Evolutionary conservation across 2,329 filamentous ascomycete genomes (phyloP), one percentile per base, ranked within the genome.

Genomic region (Trichophyton mentagrophytes): DNA sequence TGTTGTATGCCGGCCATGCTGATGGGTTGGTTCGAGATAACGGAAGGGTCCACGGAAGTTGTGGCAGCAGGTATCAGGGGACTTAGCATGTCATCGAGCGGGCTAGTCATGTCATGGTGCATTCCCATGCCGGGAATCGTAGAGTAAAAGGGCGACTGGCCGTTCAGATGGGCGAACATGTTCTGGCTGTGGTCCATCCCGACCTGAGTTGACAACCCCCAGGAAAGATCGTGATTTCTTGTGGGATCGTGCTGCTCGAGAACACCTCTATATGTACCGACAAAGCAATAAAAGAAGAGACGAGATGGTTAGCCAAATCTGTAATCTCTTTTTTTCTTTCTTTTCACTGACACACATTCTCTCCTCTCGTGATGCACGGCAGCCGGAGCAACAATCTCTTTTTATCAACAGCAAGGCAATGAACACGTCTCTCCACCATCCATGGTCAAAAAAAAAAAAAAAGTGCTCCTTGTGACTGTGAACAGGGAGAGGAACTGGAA

Each of bases 11-110:
- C 27, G 38, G 30, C 22, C 44, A 59, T 46, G 42, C n/a, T 49
- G 9, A 59, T 49, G 11, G 57, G 27, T 4, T 40, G 57, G 8
- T 59, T 59, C n/a, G 57, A 33, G 38, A 59, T 59, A 25, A 44
- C 44, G 8, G 57, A 46, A 4, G 57, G 57, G 13, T 56, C 51
- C 36, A 60, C 44, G 2, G 33, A 60, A 30, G 44, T 33, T 2
- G 49, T 33, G 5, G 49, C 49, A 33, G 49, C 13, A 36, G 49
- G 27, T 17, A 55, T 13, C n/a, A 55, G n/a, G 3, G 49, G 49
- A 25, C n/a, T 33, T 9, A 55, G 25, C 49, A 55, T 55, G 13
- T 55, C 49, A 15, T 55, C 27, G 25, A 36, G 49, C 13, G 49
- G 13, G n/a, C 27, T 20, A 17, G 13, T 33, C 27, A 55, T 33